These are phyloP conservation scores for Santalum album DNA, from an alignment of 164 flowering plant genomes.

Conservation along the genomic window DNA sequence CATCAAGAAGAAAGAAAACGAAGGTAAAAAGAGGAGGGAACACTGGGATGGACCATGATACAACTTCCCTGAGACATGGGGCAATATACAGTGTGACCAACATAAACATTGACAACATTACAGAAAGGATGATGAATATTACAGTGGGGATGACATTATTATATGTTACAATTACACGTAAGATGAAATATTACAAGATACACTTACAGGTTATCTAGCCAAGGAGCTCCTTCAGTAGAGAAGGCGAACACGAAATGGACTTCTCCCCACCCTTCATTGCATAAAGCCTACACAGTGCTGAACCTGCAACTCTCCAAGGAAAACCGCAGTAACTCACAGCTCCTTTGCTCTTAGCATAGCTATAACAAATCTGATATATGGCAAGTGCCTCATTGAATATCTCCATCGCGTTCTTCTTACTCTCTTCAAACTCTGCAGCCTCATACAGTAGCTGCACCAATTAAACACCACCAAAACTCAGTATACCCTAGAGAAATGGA, in stretches of 20 bases:
- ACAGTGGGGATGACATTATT: no score
- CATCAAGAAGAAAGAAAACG: no score
- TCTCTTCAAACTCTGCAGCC: constrained; percentile 41
- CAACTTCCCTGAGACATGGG: no score
- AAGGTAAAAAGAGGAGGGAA: no score
- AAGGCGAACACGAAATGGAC: constrained; percentile 18
- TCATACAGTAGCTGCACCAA: constrained; percentile 43
- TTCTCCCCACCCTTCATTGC: constrained; percentile 18
- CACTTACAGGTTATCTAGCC: constrained; percentile 4
- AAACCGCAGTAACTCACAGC: constrained; percentile 29
- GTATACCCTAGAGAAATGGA: background rate
- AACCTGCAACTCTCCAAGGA: constrained; percentile 78
- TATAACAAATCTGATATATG: constrained; percentile 46
- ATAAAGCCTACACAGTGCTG: constrained; percentile 42
- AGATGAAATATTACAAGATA: no score
- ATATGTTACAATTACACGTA: no score
- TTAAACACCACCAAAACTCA: background rate
- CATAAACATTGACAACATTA: no score
- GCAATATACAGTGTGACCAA: no score
- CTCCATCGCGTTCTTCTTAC: constrained; percentile 26
- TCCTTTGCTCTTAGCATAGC: constrained; percentile 20
- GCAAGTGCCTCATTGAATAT: constrained; percentile 58
- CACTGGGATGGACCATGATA: no score
- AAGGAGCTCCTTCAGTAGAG: constrained; percentile 33
- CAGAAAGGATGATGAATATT: no score